Conservation (phyloP, 225 moss, liverwort and hornwort species). For the Bryoerythrophyllum caledonicum region DNA sequence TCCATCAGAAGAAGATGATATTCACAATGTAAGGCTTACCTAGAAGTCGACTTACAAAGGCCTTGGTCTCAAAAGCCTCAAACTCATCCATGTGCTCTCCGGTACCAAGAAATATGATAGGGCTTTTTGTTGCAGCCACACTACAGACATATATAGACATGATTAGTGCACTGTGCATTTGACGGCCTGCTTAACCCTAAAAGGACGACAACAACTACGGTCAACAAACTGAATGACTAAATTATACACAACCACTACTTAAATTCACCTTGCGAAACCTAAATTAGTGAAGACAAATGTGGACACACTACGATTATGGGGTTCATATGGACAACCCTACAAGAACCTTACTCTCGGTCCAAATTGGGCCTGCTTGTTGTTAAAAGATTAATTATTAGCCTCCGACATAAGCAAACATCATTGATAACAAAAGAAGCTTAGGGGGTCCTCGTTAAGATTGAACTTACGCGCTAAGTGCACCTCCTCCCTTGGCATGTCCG, state of each 20-base stretch:
- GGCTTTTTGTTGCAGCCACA: conserved; percentile 83
- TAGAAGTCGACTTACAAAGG: conserved; percentile 76
- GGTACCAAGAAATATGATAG: conserved; percentile 79
- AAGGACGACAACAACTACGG: too few species aligned
- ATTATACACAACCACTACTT: too few species aligned
- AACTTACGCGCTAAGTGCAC: conserved; percentile 88
- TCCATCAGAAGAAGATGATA: not conserved
- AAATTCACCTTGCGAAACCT: too few species aligned
- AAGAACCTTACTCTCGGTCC: too few species aligned
- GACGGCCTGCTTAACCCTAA: not conserved
- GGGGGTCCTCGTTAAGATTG: not conserved
- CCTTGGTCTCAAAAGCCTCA: conserved; percentile 74
- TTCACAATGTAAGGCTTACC: conserved; percentile 38
- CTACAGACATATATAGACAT: conserved; percentile 31
- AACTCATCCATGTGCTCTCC: conserved; percentile 93
- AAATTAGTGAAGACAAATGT: too few species aligned
- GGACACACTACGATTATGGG: too few species aligned
- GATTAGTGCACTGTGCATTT: not conserved
- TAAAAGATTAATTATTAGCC: not conserved
- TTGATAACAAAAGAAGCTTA: conserved; percentile 11
- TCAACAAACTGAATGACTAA: too few species aligned
- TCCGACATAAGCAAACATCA: conserved; percentile 4
- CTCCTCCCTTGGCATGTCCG: conserved; percentile 89
- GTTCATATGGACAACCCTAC: too few species aligned
- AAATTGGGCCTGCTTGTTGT: too few species aligned